phyloP scores from a whole-genome alignment of 2,329 filamentous ascomycete genomes.

The Penicillium sp. region DNA sequence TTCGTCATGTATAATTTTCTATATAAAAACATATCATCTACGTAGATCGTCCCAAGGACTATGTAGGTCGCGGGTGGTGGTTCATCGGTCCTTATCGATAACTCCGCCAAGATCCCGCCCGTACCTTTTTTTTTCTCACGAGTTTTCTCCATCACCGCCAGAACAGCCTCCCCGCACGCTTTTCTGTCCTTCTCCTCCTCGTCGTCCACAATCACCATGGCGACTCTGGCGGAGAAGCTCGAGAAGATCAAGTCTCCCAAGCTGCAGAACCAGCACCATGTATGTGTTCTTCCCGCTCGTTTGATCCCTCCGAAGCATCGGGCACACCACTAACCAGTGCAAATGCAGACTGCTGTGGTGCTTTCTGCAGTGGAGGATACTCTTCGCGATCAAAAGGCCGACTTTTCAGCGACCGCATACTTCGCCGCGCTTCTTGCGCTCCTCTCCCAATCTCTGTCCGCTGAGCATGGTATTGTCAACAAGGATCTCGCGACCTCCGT shows the following conservation, averaged over 20 bases:
- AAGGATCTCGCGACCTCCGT: slow-evolving; percentile 82
- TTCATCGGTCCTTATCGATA: slow-evolving; percentile 28
- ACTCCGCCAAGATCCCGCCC: slow-evolving; percentile 30
- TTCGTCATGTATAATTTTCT: background rate
- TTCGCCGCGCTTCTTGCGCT: slow-evolving; percentile 93
- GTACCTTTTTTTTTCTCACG: slow-evolving; percentile 36
- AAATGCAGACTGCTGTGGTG: slow-evolving; percentile 62
- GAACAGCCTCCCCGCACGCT: slow-evolving; percentile 25
- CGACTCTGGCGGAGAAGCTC: slow-evolving; percentile 82
- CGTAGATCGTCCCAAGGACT: background rate
- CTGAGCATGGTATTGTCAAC: slow-evolving; percentile 65
- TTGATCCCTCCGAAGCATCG: background rate
- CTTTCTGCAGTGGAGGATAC: slow-evolving; percentile 92
- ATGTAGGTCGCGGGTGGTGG: background rate
- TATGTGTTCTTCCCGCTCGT: slow-evolving; percentile 44
- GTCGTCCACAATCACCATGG: slow-evolving; percentile 44
- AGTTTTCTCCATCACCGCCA: slow-evolving; percentile 30
- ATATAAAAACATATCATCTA: background rate
- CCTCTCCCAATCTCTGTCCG: slow-evolving; percentile 72
- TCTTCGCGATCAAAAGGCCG: slow-evolving; percentile 81
- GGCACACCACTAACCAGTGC: slow-evolving; percentile 11
- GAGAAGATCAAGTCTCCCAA: slow-evolving; percentile 97
- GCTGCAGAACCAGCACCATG: slow-evolving; percentile 92
- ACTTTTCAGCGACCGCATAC: slow-evolving; percentile 84
- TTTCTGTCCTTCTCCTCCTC: slow-evolving; percentile 24